phyloP scores from a whole-genome alignment of 495 filamentous ascomycete species.

The Mycothermus thermophilus region DNA sequence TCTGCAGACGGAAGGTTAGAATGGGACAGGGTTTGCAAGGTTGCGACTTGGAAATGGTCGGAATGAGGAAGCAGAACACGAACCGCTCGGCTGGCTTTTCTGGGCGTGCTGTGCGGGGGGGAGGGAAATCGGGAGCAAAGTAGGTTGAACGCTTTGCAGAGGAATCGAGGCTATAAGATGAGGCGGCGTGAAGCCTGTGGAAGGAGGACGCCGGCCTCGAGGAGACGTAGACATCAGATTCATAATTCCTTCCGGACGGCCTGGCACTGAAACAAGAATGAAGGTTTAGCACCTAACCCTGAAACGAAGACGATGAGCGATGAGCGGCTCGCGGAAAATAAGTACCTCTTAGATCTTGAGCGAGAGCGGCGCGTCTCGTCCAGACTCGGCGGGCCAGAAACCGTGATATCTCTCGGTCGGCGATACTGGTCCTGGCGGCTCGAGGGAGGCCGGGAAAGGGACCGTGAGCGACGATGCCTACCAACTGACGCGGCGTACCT shows the following conservation, averaged over 20 bases:
- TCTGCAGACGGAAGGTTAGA: conserved; percentile 27
- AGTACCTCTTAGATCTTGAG: conserved; percentile 26
- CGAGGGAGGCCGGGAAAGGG: conserved; percentile 12
- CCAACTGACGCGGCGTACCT: conserved; percentile 11
- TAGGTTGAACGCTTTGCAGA: conserved; percentile 25
- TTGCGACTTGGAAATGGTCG: too few species aligned
- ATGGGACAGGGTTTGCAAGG: background rate
- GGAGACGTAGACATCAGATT: conserved; percentile 18
- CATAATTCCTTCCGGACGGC: conserved; percentile 23
- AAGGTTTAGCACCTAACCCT: conserved; percentile 8
- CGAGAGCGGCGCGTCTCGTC: conserved; percentile 23
- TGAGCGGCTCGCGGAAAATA: background rate
- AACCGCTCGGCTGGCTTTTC: conserved; percentile 22
- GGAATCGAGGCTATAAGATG: conserved; percentile 26
- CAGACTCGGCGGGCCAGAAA: conserved; percentile 13
- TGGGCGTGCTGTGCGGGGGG: conserved; percentile 16
- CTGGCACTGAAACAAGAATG: conserved; percentile 5
- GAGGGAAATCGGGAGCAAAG: conserved; percentile 18
- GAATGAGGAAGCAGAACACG: conserved; percentile 13
- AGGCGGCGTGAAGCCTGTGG: conserved; percentile 23
- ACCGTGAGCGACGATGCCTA: conserved; percentile 7
- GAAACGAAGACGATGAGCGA: background rate
- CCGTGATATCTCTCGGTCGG: conserved; percentile 16
- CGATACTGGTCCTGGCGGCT: conserved; percentile 13
- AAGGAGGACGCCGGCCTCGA: conserved; percentile 15